Percentiles rank a stretch among this genome's conserved stretches.
These are phyloP conservation scores for Fusarium palustre DNA, from an alignment of 2,329 filamentous ascomycete genomes.

Conservation along the genomic window DNA sequence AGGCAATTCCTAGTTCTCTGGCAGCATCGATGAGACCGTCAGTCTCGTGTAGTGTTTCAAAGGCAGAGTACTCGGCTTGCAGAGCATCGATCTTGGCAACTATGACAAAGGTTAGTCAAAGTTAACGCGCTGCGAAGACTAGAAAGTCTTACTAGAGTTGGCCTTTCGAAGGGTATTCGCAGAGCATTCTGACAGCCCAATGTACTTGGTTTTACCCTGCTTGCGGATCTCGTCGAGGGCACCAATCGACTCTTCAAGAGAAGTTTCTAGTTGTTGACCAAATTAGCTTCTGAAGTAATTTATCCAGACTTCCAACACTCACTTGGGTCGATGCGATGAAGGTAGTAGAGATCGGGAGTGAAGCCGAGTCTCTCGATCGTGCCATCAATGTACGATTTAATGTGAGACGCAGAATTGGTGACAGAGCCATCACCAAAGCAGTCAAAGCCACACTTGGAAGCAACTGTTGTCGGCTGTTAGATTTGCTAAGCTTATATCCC, in stretches of 20 bases:
- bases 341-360: slow-evolving; percentile 7
- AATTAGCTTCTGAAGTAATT: too few relatives aligned
- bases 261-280: background rate
- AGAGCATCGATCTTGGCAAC: slow-evolving; percentile 17
- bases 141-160: background rate
- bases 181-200: slow-evolving; percentile 7
- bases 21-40: slow-evolving; percentile 1
- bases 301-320: background rate
- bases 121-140: rapidly evolving
- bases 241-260: slow-evolving; percentile 4
- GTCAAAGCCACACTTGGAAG: slow-evolving; percentile 11
- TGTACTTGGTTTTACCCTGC: slow-evolving; percentile 13
- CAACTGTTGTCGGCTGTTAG: background rate
- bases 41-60: slow-evolving; percentile 11
- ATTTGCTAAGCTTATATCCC: rapidly evolving
- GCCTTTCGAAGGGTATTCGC: slow-evolving; percentile 5
- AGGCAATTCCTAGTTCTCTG: background rate
- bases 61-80: slow-evolving; percentile 15
- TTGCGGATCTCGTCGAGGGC: background rate
- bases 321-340: slow-evolving; percentile 16
- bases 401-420: background rate
- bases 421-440: background rate
- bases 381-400: slow-evolving; percentile 11
- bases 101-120: background rate
- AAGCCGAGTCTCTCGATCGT: slow-evolving; percentile 16